phyloP scores from a whole-genome alignment of 139 green algal genomes.

The Ostreobium quekettii region DNA sequence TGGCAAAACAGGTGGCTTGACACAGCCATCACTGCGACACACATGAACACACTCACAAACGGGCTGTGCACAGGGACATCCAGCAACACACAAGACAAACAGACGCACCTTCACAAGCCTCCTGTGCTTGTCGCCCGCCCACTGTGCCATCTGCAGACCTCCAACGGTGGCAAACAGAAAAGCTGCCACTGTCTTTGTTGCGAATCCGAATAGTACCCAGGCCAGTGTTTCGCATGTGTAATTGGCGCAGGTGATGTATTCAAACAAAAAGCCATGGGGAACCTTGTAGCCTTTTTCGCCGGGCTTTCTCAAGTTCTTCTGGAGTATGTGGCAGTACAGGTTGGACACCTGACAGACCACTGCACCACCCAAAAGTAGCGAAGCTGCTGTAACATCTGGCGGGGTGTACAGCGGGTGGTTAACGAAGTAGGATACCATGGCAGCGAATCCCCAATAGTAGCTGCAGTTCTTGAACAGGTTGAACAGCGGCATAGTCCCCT shows the following conservation, averaged over 20 bases:
- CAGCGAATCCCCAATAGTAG: conserved; percentile 93
- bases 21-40: neutral
- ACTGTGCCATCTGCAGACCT: conserved; percentile 73
- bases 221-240: conserved; percentile 85
- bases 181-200: conserved; percentile 64
- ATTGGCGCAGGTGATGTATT: conserved; percentile 96
- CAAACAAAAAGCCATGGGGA: conserved; percentile 81
- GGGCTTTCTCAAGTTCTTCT: conserved; percentile 64
- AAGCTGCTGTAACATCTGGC: conserved; percentile 31
- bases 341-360: conserved; percentile 67
- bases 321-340: conserved; percentile 74
- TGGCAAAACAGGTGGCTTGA: neutral
- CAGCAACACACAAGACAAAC: neutral
- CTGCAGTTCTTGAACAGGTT: conserved; percentile 95
- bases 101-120: conserved; percentile 66
- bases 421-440: conserved; percentile 91
- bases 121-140: conserved; percentile 86
- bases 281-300: conserved; percentile 81
- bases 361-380: conserved; percentile 38
- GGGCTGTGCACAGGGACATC: neutral
- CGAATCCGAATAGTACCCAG: conserved; percentile 83
- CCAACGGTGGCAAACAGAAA: conserved; percentile 75
- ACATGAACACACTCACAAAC: neutral
- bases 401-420: conserved; percentile 95
- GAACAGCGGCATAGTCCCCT: conserved; percentile 91